Percentiles rank a stretch among this genome's conserved stretches.
Evolutionary conservation across 2,329 filamentous ascomycete species (phyloP).

Genomic region (Neonectria sp.): DNA sequence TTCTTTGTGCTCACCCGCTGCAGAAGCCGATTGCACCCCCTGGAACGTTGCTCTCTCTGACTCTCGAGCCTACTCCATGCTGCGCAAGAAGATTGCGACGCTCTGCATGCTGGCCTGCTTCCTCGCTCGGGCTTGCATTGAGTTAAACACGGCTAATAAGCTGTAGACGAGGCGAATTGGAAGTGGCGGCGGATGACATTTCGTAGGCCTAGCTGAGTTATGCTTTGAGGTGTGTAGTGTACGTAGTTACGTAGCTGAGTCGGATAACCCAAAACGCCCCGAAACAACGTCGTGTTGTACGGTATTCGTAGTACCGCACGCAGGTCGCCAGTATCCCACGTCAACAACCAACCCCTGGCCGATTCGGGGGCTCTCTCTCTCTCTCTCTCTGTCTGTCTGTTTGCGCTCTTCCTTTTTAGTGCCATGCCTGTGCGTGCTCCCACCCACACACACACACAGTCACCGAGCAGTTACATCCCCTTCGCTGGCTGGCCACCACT

Average conservation of each 20-base stretch:
- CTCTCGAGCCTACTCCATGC: background rate
- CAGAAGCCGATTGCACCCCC: constrained; percentile 1
- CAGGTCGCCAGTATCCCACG: background rate
- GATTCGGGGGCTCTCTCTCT: background rate
- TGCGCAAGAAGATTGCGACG: background rate
- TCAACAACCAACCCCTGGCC: background rate
- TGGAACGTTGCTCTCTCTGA: background rate
- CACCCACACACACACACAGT: background rate
- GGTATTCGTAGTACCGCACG: background rate
- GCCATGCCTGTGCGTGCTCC: background rate
- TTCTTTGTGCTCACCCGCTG: background rate
- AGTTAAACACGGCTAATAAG: background rate
- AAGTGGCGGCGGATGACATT: background rate
- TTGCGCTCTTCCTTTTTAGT: background rate
- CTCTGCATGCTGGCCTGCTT: background rate
- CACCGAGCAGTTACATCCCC: constrained; percentile 1
- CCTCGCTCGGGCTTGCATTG: background rate
- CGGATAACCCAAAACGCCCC: background rate
- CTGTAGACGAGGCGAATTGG: constrained; percentile 8
- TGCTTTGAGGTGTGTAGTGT: too few relatives aligned
- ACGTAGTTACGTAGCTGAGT: too few relatives aligned
- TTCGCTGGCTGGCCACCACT: constrained; percentile 25
- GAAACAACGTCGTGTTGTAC: constrained; percentile 8
- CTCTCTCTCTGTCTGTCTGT: background rate
- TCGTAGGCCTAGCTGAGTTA: too few relatives aligned